Evolutionary conservation across 2,329 filamentous ascomycete species (phyloP).

Genomic region (Hawksworthiomyces lignivorus): DNA sequence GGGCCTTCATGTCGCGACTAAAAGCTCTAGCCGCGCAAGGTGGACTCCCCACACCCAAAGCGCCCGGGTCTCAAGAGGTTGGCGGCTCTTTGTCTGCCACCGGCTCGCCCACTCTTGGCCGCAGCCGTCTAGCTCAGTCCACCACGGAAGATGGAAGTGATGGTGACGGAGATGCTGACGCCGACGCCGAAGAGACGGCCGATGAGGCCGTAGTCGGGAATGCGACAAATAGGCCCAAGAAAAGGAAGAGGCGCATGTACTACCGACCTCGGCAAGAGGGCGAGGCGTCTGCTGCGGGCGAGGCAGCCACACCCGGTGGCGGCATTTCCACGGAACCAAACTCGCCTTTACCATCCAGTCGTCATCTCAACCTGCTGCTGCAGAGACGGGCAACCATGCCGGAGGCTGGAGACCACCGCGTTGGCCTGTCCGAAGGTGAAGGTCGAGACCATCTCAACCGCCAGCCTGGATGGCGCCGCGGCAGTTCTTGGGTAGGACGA

Average conservation of each 20-base stretch:
- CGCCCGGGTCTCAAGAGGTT: slow-evolving; percentile 25
- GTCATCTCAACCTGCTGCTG: slow-evolving; percentile 49
- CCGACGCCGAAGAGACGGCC: slow-evolving; percentile 79
- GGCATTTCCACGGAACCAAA: slow-evolving; percentile 28
- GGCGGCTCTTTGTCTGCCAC: slow-evolving; percentile 31
- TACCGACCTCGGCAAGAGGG: slow-evolving; percentile 35
- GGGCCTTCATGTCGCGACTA: slow-evolving; percentile 69
- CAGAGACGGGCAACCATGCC: slow-evolving; percentile 60
- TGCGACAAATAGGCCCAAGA: slow-evolving; percentile 45
- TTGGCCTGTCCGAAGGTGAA: slow-evolving; percentile 68
- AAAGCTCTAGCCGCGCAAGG: slow-evolving; percentile 59
- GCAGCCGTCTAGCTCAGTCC: slow-evolving; percentile 22
- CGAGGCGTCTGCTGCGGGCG: background rate
- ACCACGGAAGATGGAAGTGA: slow-evolving; percentile 55
- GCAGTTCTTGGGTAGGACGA: slow-evolving; percentile 49
- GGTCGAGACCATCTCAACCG: slow-evolving; percentile 54
- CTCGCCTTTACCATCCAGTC: slow-evolving; percentile 30
- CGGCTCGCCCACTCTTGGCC: slow-evolving; percentile 40
- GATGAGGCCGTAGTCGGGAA: slow-evolving; percentile 58
- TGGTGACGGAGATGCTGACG: slow-evolving; percentile 40
- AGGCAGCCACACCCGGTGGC: slow-evolving; percentile 48
- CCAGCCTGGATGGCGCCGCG: slow-evolving; percentile 49
- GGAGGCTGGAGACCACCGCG: slow-evolving; percentile 49
- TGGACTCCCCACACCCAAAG: slow-evolving; percentile 38
- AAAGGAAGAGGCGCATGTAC: slow-evolving; percentile 54